phyloP scores from a whole-genome alignment of 306 rosid species.

The Fragaria vesca region DNA sequence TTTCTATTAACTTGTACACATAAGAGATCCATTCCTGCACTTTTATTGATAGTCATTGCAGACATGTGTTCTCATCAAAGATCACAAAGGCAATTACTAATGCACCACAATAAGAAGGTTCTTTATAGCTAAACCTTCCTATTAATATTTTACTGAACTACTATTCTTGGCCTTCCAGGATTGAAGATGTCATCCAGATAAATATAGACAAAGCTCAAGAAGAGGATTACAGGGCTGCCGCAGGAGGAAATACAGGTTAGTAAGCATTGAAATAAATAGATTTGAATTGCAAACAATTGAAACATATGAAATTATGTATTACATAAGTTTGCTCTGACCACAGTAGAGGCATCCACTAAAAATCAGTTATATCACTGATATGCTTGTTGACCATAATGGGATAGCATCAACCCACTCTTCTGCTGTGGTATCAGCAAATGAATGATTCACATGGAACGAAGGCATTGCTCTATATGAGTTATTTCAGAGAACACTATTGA shows the following conservation, averaged over 20 bases:
- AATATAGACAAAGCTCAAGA: slow-evolving; percentile 34
- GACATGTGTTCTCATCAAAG: background rate
- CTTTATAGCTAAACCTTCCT: background rate
- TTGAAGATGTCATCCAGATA: slow-evolving; percentile 38
- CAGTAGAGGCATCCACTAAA: background rate
- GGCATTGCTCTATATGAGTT: background rate
- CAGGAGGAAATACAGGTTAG: slow-evolving; percentile 44
- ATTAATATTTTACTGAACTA: background rate
- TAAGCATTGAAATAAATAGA: background rate
- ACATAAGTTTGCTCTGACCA: background rate
- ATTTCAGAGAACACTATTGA: background rate
- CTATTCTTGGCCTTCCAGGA: slow-evolving; percentile 38
- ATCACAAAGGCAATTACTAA: background rate
- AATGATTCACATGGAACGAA: background rate
- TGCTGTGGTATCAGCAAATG: background rate
- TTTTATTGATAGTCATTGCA: background rate
- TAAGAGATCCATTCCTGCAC: background rate
- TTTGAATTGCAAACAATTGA: background rate
- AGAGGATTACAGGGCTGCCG: slow-evolving; percentile 24
- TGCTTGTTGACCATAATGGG: background rate
- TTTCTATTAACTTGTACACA: background rate
- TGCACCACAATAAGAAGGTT: background rate
- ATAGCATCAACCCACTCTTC: background rate
- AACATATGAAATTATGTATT: background rate
- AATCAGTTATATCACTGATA: background rate